phyloP scores from a whole-genome alignment of 2,329 filamentous ascomycete genomes.

The Diaporthe humulicola region DNA sequence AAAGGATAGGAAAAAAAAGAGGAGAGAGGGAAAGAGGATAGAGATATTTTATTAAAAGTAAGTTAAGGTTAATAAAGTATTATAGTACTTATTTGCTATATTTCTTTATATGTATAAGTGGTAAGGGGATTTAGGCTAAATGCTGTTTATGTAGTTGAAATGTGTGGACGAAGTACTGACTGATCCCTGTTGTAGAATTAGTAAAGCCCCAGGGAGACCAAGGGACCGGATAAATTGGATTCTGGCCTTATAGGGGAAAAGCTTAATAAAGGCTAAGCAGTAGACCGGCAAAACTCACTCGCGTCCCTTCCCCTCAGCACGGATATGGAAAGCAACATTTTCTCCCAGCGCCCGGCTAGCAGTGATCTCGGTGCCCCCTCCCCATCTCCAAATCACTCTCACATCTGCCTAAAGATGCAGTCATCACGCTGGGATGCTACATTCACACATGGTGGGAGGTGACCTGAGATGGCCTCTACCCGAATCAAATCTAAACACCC shows the following conservation, averaged over 20 bases:
- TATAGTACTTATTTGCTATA: too few relatives aligned
- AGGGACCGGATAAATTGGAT: not conserved
- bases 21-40: too few relatives aligned
- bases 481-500: not conserved
- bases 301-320: not conserved
- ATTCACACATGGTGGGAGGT: not conserved
- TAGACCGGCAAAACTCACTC: not conserved
- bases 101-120: too few relatives aligned
- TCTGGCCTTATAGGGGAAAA: not conserved
- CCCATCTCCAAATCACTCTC: not conserved
- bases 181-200: not conserved
- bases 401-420: not conserved
- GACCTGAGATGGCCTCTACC: not conserved
- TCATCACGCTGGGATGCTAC: not conserved
- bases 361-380: too few relatives aligned
- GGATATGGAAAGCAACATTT: not conserved
- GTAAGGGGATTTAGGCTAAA: conserved; percentile 25
- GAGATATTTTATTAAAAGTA: too few relatives aligned
- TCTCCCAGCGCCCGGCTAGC: not conserved
- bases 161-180: not conserved
- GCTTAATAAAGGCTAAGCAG: not conserved
- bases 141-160: conserved; percentile 1
- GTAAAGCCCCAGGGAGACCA: not conserved
- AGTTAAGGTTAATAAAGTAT: too few relatives aligned
- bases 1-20: too few relatives aligned